Conservation (phyloP, 345 rosid species). For the Physaria fendleri region DNA sequence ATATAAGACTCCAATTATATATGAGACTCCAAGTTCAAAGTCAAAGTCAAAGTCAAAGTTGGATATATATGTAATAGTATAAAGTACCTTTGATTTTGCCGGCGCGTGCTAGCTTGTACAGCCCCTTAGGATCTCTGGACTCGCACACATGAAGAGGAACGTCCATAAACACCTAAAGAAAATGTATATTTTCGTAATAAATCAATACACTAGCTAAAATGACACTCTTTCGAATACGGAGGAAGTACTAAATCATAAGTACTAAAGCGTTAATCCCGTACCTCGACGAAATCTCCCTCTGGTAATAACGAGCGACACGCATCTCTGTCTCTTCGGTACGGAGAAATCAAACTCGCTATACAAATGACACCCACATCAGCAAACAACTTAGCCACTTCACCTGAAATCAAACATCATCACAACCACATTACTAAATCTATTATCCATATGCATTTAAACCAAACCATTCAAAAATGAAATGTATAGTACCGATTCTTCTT, state of each 20-base stretch:
- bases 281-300: slow-evolving; percentile 75
- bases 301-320: slow-evolving; percentile 64
- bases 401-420: slow-evolving; percentile 30
- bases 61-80: no score
- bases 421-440: no score
- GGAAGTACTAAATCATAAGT: neutral
- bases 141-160: slow-evolving; percentile 74
- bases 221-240: no score
- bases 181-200: neutral
- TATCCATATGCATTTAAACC: no score
- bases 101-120: slow-evolving; percentile 83
- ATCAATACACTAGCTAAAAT: neutral
- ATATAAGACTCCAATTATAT: no score
- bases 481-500: slow-evolving; percentile 53
- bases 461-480: no score
- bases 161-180: slow-evolving; percentile 65
- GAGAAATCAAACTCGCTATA: slow-evolving; percentile 81
- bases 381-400: slow-evolving; percentile 81
- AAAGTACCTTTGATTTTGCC: slow-evolving; percentile 86
- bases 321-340: slow-evolving; percentile 70
- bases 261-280: slow-evolving; percentile 12
- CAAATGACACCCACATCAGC: slow-evolving; percentile 81
- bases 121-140: slow-evolving; percentile 79
- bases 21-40: no score
- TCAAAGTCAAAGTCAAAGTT: neutral